phyloP scores from a whole-genome alignment of 768 basidiomycete species.

The Thelephora ganbajun region DNA sequence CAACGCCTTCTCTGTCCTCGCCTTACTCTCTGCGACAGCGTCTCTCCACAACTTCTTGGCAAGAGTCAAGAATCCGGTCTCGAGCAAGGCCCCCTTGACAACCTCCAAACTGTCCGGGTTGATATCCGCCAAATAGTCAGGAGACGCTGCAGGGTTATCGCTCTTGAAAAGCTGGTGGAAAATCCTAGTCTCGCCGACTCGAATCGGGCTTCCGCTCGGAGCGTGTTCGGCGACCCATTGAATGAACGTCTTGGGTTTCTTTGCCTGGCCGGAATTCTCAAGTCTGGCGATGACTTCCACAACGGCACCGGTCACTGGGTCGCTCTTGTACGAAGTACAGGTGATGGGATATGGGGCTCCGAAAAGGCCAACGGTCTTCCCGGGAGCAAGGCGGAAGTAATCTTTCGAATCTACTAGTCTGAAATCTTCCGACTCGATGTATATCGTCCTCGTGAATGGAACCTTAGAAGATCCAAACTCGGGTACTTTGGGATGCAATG shows the following conservation, averaged over 20 bases:
- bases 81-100: constrained; percentile 69
- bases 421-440: constrained; percentile 92
- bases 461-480: constrained; percentile 69
- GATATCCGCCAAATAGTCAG: constrained; percentile 76
- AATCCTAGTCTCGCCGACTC: constrained; percentile 78
- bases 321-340: constrained; percentile 76
- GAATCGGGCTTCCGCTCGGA: constrained; percentile 67
- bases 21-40: constrained; percentile 51
- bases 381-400: constrained; percentile 95
- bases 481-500: constrained; percentile 87
- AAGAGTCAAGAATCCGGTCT: constrained; percentile 79
- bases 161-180: constrained; percentile 93
- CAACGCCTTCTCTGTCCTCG: constrained; percentile 46
- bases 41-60: constrained; percentile 52
- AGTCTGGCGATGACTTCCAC: constrained; percentile 66
- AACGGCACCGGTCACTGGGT: constrained; percentile 58
- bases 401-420: constrained; percentile 81
- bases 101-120: constrained; percentile 72
- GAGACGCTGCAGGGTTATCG: constrained; percentile 63
- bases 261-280: constrained; percentile 43
- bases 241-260: constrained; percentile 88
- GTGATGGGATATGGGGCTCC: constrained; percentile 87
- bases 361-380: constrained; percentile 94
- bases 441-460: constrained; percentile 80
- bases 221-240: constrained; percentile 92